phyloP scores from a whole-genome alignment of 2,329 filamentous ascomycete species.

The Karstenula rhodostoma region DNA sequence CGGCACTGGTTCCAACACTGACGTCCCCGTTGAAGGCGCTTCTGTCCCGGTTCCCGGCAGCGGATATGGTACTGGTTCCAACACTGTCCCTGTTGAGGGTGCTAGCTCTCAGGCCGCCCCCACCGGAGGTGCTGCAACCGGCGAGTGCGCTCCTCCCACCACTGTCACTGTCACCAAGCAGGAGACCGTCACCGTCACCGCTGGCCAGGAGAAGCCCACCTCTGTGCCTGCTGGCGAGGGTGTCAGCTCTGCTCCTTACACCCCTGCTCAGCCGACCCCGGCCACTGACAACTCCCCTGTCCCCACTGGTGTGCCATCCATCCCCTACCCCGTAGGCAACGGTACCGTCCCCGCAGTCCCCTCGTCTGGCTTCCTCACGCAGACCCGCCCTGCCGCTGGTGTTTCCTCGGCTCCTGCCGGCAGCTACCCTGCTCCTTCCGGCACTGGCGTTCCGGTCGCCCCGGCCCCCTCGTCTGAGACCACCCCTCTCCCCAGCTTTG shows the following conservation, averaged over 20 bases:
- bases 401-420: slow-evolving; percentile 20
- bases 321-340: slow-evolving; percentile 37
- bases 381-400: slow-evolving; percentile 34
- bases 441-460: slow-evolving; percentile 17
- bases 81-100: not conserved
- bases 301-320: slow-evolving; percentile 24
- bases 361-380: slow-evolving; percentile 44
- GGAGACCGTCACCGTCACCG: slow-evolving; percentile 48
- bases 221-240: slow-evolving; percentile 17
- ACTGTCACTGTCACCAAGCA: slow-evolving; percentile 48
- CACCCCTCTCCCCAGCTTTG: slow-evolving; percentile 33
- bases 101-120: not conserved
- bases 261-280: slow-evolving; percentile 14
- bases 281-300: slow-evolving; percentile 19
- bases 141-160: slow-evolving; percentile 43
- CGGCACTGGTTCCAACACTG: not conserved
- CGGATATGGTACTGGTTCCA: not conserved
- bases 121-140: slow-evolving; percentile 21
- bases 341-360: slow-evolving; percentile 36
- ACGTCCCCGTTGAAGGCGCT: not conserved
- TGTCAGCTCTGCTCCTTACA: slow-evolving; percentile 17
- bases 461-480: slow-evolving; percentile 19
- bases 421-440: slow-evolving; percentile 18
- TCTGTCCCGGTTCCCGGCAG: too few species aligned
- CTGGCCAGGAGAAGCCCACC: slow-evolving; percentile 20